Evolutionary conservation across 805 yeast species (phyloP).

Genomic region (Wickerhamomyces xylosicus): DNA sequence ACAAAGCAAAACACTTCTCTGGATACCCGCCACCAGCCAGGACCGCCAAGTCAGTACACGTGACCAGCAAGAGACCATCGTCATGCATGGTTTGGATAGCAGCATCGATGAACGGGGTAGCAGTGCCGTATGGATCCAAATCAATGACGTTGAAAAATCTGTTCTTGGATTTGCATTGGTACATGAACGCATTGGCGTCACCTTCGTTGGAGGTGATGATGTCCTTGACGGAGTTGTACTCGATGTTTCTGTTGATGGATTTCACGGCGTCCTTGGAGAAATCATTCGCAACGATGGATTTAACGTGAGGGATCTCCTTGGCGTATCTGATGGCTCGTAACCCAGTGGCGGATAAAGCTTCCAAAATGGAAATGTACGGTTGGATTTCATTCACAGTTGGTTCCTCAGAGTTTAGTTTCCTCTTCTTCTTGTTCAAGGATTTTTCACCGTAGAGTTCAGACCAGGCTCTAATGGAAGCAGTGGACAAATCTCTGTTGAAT

Average conservation of each 20-base stretch:
- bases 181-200: constrained; percentile 87
- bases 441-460: constrained; percentile 41
- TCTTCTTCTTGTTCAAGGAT: constrained; percentile 16
- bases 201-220: constrained; percentile 64
- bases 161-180: constrained; percentile 27
- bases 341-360: constrained; percentile 93
- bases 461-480: constrained; percentile 83
- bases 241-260: constrained; percentile 63
- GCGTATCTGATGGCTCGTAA: constrained; percentile 89
- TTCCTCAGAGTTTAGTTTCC: constrained; percentile 21
- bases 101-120: constrained; percentile 89
- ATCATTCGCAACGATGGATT: constrained; percentile 81
- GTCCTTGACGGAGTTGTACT: constrained; percentile 47
- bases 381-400: constrained; percentile 9
- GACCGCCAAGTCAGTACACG: constrained; percentile 95
- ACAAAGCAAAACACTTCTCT: constrained; percentile 89
- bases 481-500: constrained; percentile 87
- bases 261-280: constrained; percentile 77
- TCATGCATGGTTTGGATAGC: constrained; percentile 80
- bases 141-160: constrained; percentile 76
- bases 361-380: constrained; percentile 56
- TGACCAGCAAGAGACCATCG: constrained; percentile 78
- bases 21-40: constrained; percentile 95
- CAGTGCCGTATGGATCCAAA: constrained; percentile 96
- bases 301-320: constrained; percentile 73